Conservation (phyloP, 2,329 filamentous ascomycete genomes). For the Hypoxylon rubiginosum region DNA sequence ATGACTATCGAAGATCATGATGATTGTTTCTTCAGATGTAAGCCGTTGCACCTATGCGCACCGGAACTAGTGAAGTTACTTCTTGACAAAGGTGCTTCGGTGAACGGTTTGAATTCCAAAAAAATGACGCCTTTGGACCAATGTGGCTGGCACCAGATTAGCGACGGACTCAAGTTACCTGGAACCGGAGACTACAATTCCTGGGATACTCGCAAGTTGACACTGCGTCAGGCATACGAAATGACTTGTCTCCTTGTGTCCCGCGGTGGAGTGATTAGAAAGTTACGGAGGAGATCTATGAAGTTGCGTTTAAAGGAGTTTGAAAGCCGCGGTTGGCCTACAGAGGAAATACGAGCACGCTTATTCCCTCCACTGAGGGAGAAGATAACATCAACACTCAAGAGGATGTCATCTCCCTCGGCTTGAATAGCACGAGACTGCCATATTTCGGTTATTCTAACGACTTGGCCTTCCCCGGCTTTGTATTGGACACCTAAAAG, state of each 20-base stretch:
- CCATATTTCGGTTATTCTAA: background rate
- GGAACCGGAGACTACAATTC: background rate
- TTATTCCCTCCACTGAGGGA: background rate
- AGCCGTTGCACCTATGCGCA: slow-evolving; percentile 1
- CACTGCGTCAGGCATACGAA: background rate
- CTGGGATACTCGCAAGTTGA: background rate
- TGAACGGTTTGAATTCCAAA: slow-evolving; percentile 3
- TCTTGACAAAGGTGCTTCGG: slow-evolving; percentile 9
- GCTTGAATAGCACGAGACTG: background rate
- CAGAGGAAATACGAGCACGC: background rate
- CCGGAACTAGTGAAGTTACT: slow-evolving; percentile 1
- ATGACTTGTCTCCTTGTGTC: slow-evolving; percentile 3
- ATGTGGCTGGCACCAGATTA: background rate
- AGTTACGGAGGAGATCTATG: background rate
- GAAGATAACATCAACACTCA: background rate
- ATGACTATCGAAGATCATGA: background rate
- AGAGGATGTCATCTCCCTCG: background rate
- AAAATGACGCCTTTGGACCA: slow-evolving; percentile 25
- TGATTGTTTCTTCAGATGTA: background rate
- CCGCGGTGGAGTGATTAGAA: slow-evolving; percentile 6
- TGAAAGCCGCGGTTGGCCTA: background rate
- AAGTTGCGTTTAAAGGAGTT: background rate
- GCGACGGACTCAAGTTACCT: background rate
- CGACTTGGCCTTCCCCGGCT: too few relatives aligned
- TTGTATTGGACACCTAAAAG: too few relatives aligned